Evolutionary conservation across 345 rosid genomes (phyloP).

Genomic region (Raphanus sativus): DNA sequence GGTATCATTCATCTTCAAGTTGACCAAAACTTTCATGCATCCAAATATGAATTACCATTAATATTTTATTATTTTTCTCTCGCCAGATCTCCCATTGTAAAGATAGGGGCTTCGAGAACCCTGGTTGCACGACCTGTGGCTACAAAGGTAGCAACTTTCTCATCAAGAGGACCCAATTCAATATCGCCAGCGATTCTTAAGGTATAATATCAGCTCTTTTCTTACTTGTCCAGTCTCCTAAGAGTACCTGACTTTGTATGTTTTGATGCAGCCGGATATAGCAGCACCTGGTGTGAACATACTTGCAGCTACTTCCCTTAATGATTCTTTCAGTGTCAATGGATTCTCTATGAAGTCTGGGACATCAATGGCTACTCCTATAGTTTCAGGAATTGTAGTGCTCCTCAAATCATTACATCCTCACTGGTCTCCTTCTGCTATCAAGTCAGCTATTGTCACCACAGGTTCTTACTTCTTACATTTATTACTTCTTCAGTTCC

Average conservation of each 20-base stretch:
- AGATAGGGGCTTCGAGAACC: conserved; percentile 14
- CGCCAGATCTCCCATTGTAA: conserved; percentile 7
- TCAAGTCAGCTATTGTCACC: conserved; percentile 47
- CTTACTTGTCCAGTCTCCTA: background rate
- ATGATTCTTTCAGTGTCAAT: background rate
- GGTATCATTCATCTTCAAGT: background rate
- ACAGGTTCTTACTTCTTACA: conserved; percentile 46
- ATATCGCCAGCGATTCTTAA: conserved; percentile 21
- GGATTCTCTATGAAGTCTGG: conserved; percentile 32
- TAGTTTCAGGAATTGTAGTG: conserved; percentile 40
- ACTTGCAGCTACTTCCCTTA: conserved; percentile 38
- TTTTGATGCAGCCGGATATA: conserved; percentile 43
- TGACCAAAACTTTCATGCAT: background rate
- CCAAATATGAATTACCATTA: background rate
- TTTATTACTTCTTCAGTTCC: background rate
- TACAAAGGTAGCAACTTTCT: conserved; percentile 20
- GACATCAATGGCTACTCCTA: conserved; percentile 50
- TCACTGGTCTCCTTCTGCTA: conserved; percentile 48
- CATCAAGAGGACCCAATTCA: conserved; percentile 26
- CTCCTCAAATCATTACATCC: conserved; percentile 41
- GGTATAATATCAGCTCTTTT: background rate
- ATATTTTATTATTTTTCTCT: background rate
- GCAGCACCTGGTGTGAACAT: conserved; percentile 46
- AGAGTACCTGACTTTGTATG: background rate
- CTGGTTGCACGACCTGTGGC: background rate